Conservation (phyloP, 2,329 filamentous ascomycete species). For the Huntiella abstrusa region DNA sequence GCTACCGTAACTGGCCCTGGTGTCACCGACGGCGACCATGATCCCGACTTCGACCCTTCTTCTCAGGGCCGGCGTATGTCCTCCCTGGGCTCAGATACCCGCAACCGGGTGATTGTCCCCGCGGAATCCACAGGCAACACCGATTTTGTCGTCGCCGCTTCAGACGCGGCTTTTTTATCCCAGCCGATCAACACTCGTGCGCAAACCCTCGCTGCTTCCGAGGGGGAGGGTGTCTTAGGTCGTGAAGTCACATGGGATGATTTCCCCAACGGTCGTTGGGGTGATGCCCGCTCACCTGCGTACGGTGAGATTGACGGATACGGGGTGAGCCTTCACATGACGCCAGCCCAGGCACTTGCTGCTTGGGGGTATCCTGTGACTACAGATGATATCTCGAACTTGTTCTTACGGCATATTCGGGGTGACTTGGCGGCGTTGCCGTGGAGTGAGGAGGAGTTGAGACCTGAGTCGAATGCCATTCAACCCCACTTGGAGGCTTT, state of each 20-base stretch:
- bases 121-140: slow-evolving; percentile 38
- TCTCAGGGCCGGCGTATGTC: slow-evolving; percentile 43
- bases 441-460: slow-evolving; percentile 82
- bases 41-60: slow-evolving; percentile 18
- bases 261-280: slow-evolving; percentile 90
- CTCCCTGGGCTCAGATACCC: slow-evolving; percentile 64
- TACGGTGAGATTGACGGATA: slow-evolving; percentile 98
- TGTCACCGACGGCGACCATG: not conserved
- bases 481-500: slow-evolving; percentile 53
- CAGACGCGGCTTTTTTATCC: slow-evolving; percentile 58
- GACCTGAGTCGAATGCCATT: slow-evolving; percentile 69
- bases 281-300: slow-evolving; percentile 77
- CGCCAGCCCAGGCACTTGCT: slow-evolving; percentile 60
- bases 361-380: slow-evolving; percentile 69
- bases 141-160: slow-evolving; percentile 53
- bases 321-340: slow-evolving; percentile 85
- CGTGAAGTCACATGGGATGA: slow-evolving; percentile 98
- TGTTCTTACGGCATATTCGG: slow-evolving; percentile 67
- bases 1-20: slow-evolving; percentile 20
- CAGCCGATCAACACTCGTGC: slow-evolving; percentile 58
- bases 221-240: slow-evolving; percentile 75
- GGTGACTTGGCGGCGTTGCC: slow-evolving; percentile 68
- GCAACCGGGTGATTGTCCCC: slow-evolving; percentile 73
- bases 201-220: slow-evolving; percentile 80
- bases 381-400: slow-evolving; percentile 49